Evolutionary conservation across 2,329 filamentous ascomycete species (phyloP), one percentile per base, ranked within the genome.

Genomic region (Dactylellina parvicollis): DNA sequence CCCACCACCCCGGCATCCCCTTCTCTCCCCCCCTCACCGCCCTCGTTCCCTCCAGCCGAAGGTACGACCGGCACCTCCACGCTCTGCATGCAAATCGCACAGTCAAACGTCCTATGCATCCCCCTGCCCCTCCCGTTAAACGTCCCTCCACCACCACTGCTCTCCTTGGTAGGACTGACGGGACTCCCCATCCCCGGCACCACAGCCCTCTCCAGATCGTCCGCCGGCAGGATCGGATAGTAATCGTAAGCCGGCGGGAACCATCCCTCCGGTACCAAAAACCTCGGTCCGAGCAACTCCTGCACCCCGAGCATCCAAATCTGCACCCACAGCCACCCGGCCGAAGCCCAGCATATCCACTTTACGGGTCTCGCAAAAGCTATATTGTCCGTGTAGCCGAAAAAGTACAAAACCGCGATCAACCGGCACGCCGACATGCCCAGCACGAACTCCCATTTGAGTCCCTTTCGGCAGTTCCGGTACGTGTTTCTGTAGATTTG

Each of bases 81-180:
- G 47, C 90, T 86, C 81, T 96, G 92, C 81, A 94, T 90, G 80
- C 95, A 99, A 76, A 99, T 97, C 16, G 93, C 92, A 81, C 95
- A 99, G 82, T 98, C 93, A 72, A 96, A 95, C 0, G 80, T 87
- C 85, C 71, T 85, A 44, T 44, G 38, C 49, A 46, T 72, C 12
- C 82, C 76, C 83, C 85, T 70, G 61, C 34, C 61, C 83, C 80
- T 74, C 83, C 81, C 52, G 34, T 38, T 38, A 14, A 38, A 38
- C 12, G 34, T 38, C 4, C 82, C 81, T 38, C 30, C 59, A 3
- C 54, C 54, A 32, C 52, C 38, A 0, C 59, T 44, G 10, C 55
- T 46, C 14, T 77, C 80, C 36, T 80, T 77, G 3, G 80, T 75
- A 34, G 80, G 77, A 72, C 81, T 80, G 56, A 82, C 80, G 3